Evolutionary conservation across 805 yeast species (phyloP).

Genomic region (Jamesozyma piceae): DNA sequence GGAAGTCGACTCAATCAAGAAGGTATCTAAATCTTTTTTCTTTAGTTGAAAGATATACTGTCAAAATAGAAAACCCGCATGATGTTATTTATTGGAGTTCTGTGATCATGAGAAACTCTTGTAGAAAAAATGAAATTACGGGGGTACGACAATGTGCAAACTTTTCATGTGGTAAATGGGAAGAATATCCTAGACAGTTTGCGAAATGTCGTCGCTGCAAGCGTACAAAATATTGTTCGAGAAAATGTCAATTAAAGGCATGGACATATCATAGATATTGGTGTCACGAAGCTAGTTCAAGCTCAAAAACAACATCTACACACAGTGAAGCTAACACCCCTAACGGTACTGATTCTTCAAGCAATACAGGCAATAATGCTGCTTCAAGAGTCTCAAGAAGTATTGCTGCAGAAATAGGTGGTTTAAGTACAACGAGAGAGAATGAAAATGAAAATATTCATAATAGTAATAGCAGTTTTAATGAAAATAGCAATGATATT

Average conservation of each 20-base stretch:
- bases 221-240: conserved; percentile 87
- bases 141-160: conserved; percentile 94
- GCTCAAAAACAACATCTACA: conserved; percentile 12
- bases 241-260: conserved; percentile 83
- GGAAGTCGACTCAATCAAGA: conserved; percentile 33
- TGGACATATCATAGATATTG: conserved; percentile 92
- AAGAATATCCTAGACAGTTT: conserved; percentile 77
- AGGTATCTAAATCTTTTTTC: conserved; percentile 70
- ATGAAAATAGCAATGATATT: no score
- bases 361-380: neutral
- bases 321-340: conserved; percentile 17
- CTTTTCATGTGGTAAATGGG: conserved; percentile 92
- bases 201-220: conserved; percentile 93
- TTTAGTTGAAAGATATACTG: conserved; percentile 83
- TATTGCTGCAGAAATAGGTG: neutral
- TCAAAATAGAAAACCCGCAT: conserved; percentile 49
- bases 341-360: neutral
- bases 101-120: conserved; percentile 93
- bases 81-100: conserved; percentile 96
- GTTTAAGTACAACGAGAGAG: neutral
- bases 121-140: conserved; percentile 76
- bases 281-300: conserved; percentile 54
- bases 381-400: neutral
- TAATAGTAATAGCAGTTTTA: neutral
- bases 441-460: neutral